Conservation (phyloP, 495 filamentous ascomycete species). For the Venustampulla echinocandica region DNA sequence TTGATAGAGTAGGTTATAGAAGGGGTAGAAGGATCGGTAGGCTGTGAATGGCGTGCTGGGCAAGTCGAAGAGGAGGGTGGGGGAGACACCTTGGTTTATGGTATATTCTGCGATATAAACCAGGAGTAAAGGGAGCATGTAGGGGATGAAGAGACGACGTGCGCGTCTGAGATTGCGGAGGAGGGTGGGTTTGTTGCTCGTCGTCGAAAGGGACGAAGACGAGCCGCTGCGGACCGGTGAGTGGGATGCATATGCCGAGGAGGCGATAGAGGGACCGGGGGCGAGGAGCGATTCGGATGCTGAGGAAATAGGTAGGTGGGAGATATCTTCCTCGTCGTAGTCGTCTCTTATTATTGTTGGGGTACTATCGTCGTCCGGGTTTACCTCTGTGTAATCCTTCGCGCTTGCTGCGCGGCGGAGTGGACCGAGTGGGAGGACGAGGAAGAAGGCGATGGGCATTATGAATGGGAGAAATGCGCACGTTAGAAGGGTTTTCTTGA, state of each 20-base stretch:
- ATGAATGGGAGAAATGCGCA: constrained; percentile 70
- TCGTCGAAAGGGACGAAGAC: neutral
- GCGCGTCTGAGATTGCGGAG: constrained; percentile 34
- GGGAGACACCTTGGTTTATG: constrained; percentile 88
- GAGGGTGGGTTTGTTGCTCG: constrained; percentile 29
- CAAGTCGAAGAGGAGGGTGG: constrained; percentile 82
- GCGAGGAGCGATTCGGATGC: constrained; percentile 11
- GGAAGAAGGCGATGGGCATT: constrained; percentile 82
- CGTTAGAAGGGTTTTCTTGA: constrained; percentile 60
- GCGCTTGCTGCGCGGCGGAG: constrained; percentile 29
- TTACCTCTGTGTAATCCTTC: constrained; percentile 35
- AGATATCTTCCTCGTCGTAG: constrained; percentile 15
- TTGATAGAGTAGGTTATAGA: constrained; percentile 87
- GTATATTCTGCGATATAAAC: constrained; percentile 96
- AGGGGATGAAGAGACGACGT: constrained; percentile 39
- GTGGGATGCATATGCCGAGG: constrained; percentile 15
- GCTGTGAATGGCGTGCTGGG: constrained; percentile 62
- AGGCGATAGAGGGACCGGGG: constrained; percentile 8
- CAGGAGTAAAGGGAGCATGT: constrained; percentile 82
- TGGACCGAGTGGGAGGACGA: constrained; percentile 58
- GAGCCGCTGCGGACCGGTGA: constrained; percentile 22
- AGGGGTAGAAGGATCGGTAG: constrained; percentile 84
- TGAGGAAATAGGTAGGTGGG: constrained; percentile 3
- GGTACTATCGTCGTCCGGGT: neutral
- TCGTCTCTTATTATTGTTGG: constrained; percentile 9